Evolutionary conservation across 495 filamentous ascomycete species (phyloP).

Genomic region (Aspergillus diversus): DNA sequence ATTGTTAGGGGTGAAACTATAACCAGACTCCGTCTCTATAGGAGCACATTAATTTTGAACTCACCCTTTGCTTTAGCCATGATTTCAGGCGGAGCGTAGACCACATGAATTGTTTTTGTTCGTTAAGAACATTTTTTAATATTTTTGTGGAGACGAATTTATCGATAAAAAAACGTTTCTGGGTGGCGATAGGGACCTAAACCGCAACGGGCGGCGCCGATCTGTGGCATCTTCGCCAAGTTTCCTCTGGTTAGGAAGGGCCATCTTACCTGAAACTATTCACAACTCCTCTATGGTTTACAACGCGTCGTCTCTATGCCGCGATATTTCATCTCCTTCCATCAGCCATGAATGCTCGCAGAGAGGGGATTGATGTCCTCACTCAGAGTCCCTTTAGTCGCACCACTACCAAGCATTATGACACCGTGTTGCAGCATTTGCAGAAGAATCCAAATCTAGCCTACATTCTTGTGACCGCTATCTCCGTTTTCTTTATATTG

Average conservation of each 20-base stretch:
- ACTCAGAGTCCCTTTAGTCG: slow-evolving; percentile 34
- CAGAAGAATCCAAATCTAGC: slow-evolving; percentile 34
- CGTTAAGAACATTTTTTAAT: slow-evolving; percentile 19
- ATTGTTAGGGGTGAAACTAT: slow-evolving; percentile 23
- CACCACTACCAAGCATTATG: slow-evolving; percentile 41
- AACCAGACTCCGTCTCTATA: not conserved
- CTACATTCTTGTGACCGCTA: slow-evolving; percentile 28
- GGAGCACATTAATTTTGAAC: slow-evolving; percentile 12
- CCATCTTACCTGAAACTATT: not conserved
- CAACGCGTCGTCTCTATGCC: slow-evolving; percentile 28
- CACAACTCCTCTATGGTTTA: slow-evolving; percentile 25
- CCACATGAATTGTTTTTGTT: slow-evolving; percentile 23
- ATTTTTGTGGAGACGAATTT: slow-evolving; percentile 39
- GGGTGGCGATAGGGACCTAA: slow-evolving; percentile 33
- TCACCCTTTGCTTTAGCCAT: slow-evolving; percentile 57
- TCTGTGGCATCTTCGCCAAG: slow-evolving; percentile 14
- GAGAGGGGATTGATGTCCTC: slow-evolving; percentile 40
- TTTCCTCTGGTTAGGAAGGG: slow-evolving; percentile 9
- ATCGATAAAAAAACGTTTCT: slow-evolving; percentile 49
- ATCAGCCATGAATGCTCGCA: slow-evolving; percentile 48
- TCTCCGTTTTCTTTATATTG: slow-evolving; percentile 34
- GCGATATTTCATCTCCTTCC: slow-evolving; percentile 21
- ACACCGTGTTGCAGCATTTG: slow-evolving; percentile 30
- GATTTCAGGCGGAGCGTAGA: slow-evolving; percentile 14
- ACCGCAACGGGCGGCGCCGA: slow-evolving; percentile 29